Conservation (phyloP, 2,329 filamentous ascomycete species). For the Calonectria crousiana region DNA sequence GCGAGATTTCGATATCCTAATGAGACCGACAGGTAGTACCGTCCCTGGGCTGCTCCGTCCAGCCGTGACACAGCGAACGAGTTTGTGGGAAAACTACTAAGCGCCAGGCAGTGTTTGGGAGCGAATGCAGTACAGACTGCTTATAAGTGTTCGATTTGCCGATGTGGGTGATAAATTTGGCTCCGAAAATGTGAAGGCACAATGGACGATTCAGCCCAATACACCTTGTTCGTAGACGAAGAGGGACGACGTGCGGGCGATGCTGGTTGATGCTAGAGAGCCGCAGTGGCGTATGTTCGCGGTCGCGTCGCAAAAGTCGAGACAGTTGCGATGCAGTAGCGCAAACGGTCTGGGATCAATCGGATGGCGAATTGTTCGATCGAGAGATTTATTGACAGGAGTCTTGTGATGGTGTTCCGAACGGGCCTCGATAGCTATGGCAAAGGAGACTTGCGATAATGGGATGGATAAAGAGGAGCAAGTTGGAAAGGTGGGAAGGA, state of each 20-base stretch:
- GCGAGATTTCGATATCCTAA: constrained; percentile 5
- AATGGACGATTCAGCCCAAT: not conserved
- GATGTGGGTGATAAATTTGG: constrained; percentile 13
- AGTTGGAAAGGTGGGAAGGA: constrained; percentile 17
- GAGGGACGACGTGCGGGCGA: constrained; percentile 22
- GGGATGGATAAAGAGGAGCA: constrained; percentile 16
- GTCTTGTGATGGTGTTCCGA: constrained; percentile 20
- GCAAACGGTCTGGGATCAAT: constrained; percentile 34
- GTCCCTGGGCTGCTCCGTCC: constrained; percentile 23
- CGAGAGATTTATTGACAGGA: constrained; percentile 28
- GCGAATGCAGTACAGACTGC: constrained; percentile 15
- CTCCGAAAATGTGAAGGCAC: not conserved
- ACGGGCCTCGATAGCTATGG: constrained; percentile 21
- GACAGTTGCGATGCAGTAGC: constrained; percentile 38
- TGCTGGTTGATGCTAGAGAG: constrained; percentile 6
- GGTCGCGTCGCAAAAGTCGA: constrained; percentile 37
- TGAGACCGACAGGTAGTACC: constrained; percentile 6
- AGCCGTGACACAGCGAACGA: constrained; percentile 2
- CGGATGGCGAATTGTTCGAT: constrained; percentile 27
- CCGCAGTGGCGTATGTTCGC: constrained; percentile 31
- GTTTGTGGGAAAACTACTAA: constrained; percentile 20
- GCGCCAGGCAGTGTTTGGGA: constrained; percentile 34
- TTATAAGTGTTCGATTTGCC: constrained; percentile 39
- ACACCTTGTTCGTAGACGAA: not conserved
- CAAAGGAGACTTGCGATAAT: constrained; percentile 3